Percentiles rank a stretch among this genome's conserved stretches.
These are phyloP conservation scores for Syzygium syzygioides DNA, from an alignment of 441 rosid species.

Conservation along the genomic window DNA sequence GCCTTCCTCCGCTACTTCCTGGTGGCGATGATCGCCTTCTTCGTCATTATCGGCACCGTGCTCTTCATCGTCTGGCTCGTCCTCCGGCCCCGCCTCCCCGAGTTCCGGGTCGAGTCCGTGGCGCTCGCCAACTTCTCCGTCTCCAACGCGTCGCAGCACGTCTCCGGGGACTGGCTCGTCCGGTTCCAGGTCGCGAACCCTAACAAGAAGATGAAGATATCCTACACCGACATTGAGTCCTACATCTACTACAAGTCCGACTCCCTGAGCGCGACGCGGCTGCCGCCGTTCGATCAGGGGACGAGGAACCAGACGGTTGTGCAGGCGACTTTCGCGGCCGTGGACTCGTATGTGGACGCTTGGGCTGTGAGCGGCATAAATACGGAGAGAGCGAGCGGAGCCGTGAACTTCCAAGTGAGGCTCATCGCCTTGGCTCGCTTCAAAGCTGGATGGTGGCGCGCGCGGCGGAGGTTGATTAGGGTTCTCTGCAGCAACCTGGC, in stretches of 20 bases:
- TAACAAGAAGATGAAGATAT: constrained; percentile 58
- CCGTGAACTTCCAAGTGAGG: constrained; percentile 43
- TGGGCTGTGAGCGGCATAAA: constrained; percentile 22
- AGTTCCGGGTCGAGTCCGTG: constrained; percentile 36
- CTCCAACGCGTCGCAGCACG: constrained; percentile 22
- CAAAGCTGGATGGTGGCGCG: constrained; percentile 39
- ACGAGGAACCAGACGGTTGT: constrained; percentile 32
- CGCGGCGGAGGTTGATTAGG: constrained; percentile 36
- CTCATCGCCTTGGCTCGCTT: constrained; percentile 33
- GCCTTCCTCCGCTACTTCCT: constrained; percentile 41
- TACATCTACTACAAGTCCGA: constrained; percentile 19
- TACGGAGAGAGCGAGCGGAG: constrained; percentile 27
- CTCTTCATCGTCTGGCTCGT: constrained; percentile 65
- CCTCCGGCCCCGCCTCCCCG: constrained; percentile 63
- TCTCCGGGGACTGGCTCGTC: constrained; percentile 53
- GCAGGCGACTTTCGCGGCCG: constrained; percentile 31
- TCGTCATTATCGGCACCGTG: constrained; percentile 34
- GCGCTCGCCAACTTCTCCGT: constrained; percentile 51
- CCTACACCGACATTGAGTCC: constrained; percentile 27
- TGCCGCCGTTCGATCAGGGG: constrained; percentile 59
- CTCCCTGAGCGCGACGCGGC: constrained; percentile 29
- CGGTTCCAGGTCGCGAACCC: constrained; percentile 50
- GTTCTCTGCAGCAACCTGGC: constrained; percentile 37
- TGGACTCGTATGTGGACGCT: constrained; percentile 31
- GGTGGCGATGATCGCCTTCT: constrained; percentile 16